Base-by-base conservation (phyloP, 2,329 filamentous ascomycete species). In the Cercospora berteroae region DNA sequence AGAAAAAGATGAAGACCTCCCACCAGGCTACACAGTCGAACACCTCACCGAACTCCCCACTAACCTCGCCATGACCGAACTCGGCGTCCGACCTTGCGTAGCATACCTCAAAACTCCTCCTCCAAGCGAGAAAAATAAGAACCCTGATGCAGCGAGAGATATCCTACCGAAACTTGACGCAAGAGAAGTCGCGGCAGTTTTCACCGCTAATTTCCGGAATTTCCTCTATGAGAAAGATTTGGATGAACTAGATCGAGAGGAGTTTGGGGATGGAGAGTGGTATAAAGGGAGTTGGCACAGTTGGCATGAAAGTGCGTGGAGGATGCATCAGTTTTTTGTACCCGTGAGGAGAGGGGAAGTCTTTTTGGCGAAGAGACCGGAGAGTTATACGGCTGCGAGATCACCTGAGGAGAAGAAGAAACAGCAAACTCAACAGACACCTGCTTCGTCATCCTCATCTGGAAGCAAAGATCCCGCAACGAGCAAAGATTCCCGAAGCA, bases 311-410 rank as follows among this genome's bases (percentile, higher is more conserved):
- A 83, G 83, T 61, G 85, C 86, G n/a, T 98, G 94, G 94, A 80
- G 85, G 48, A 89, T 96, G 84, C 94, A 97, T 80, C 94, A 94
- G 80, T 98, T 97, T 81, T 91, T 92, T 81, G 93, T 97, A 27
- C 94, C 92, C 1, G 87, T 94, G 39, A 86, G 86, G 63, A 87
- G 89, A 74, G 89, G 92, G 80, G 85, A 81, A 25, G 90, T 94
- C 20, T 77, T 77, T 61, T 69, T 76, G 1, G 76, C 76, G n/a
- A 72, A 71, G 29, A 68, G 62, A 18, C 70, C 73, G 20, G 60
- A 58, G 13, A 69, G 67, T 13, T 73, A 73, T 63, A 67, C 68
- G 4, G 67, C 71, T 57, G 67, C 71, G 18, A 62, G 69, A 33
- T 65, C 69, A 20, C 66, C 70, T 5, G 23, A 68, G 48, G 48